These are phyloP conservation scores for Penicillium sp. DNA, from an alignment of 2,329 filamentous ascomycete species.

Conservation along the genomic window DNA sequence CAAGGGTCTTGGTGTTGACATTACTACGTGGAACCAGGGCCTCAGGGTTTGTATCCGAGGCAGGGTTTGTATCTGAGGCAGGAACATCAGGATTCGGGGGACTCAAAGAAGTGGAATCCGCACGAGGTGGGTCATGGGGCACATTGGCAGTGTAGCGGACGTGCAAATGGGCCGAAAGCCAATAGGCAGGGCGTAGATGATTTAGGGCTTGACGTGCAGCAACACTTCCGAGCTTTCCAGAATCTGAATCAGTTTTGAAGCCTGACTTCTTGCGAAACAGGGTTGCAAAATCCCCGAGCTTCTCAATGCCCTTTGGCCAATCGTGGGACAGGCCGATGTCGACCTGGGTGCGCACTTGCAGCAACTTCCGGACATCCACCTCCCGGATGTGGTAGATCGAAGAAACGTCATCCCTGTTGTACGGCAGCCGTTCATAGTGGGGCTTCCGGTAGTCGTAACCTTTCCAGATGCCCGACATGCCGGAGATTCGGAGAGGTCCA, in stretches of 20 bases:
- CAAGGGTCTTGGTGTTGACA: background rate
- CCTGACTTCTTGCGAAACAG: conserved; percentile 73
- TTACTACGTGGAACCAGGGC: background rate
- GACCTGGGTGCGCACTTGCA: conserved; percentile 81
- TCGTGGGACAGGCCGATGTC: conserved; percentile 93
- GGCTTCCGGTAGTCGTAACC: conserved; percentile 79
- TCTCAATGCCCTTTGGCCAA: conserved; percentile 85
- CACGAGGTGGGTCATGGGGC: conserved; percentile 38
- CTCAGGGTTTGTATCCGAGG: background rate
- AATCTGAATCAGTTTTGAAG: conserved; percentile 72
- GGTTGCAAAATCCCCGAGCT: conserved; percentile 65
- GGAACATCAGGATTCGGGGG: background rate
- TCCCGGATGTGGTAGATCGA: conserved; percentile 89
- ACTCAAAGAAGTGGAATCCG: conserved; percentile 17
- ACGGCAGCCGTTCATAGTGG: conserved; percentile 84
- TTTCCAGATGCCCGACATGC: conserved; percentile 93
- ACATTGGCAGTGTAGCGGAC: conserved; percentile 74
- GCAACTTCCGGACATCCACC: conserved; percentile 83
- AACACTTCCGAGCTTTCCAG: conserved; percentile 73
- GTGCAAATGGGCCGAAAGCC: conserved; percentile 94
- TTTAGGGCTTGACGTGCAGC: conserved; percentile 81
- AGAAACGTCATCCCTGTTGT: conserved; percentile 71
- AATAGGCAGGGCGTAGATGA: conserved; percentile 75
- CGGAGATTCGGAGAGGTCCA: conserved; percentile 82
- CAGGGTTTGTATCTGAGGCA: background rate